phyloP scores from a whole-genome alignment of 2,329 filamentous ascomycete species.

The Sporothrix brunneoviolacea region DNA sequence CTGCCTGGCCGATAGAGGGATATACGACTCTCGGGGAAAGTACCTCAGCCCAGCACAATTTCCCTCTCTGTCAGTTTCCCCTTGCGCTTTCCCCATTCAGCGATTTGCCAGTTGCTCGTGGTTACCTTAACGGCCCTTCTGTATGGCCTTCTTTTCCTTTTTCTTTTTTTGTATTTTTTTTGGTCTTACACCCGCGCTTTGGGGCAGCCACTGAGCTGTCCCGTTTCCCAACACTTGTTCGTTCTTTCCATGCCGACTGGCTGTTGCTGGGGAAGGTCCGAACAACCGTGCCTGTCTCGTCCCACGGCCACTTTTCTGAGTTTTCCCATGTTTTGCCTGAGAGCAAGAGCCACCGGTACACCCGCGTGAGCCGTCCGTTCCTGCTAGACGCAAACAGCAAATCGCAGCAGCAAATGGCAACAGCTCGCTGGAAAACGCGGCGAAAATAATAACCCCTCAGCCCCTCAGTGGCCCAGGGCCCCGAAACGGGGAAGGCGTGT shows the following conservation, averaged over 20 bases:
- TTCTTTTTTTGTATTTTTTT: background rate
- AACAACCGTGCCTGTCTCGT: slow-evolving; percentile 4
- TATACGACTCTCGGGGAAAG: slow-evolving; percentile 12
- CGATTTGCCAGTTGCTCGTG: slow-evolving; percentile 5
- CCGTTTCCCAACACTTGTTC: slow-evolving; percentile 1
- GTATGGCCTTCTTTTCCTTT: background rate
- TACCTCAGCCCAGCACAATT: slow-evolving; percentile 7
- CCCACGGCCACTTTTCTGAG: background rate
- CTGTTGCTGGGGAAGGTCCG: slow-evolving; percentile 7
- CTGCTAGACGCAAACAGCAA: background rate
- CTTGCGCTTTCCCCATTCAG: slow-evolving; percentile 6
- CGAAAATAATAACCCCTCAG: slow-evolving; percentile 20
- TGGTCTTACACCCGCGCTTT: background rate
- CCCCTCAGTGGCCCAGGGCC: slow-evolving; percentile 15
- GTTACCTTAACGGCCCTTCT: background rate
- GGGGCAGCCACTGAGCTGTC: slow-evolving; percentile 7
- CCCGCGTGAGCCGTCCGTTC: slow-evolving; percentile 4
- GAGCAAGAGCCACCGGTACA: background rate
- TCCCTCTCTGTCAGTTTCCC: background rate
- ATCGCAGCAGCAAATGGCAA: slow-evolving; percentile 8
- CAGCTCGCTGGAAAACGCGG: slow-evolving; percentile 19
- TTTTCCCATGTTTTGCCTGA: background rate
- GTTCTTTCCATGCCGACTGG: slow-evolving; percentile 8
- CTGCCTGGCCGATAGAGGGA: slow-evolving; percentile 3
- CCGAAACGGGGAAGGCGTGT: background rate